Evolutionary conservation across 116 monocot species (phyloP).

Genomic region (Phalaenopsis hybrid): DNA sequence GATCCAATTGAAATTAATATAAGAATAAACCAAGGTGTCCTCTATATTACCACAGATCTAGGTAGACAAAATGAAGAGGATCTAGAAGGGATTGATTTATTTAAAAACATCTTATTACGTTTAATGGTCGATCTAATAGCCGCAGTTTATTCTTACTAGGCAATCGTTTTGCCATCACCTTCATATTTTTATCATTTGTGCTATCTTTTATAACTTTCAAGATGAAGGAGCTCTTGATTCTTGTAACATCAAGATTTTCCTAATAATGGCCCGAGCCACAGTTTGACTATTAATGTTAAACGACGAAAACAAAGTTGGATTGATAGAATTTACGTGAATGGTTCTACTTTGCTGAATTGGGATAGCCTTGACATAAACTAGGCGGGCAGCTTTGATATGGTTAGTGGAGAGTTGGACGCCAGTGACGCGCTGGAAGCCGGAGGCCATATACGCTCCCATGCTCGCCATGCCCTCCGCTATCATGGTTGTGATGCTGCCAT

Average conservation of each 20-base stretch:
- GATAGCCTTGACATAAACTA: conserved; percentile 26
- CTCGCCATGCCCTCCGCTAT: conserved; percentile 52
- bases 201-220: background rate
- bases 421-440: conserved; percentile 34
- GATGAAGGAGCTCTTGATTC: background rate
- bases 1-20: too few species aligned
- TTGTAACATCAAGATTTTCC: background rate
- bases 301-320: background rate
- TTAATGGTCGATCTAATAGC: background rate
- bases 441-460: conserved; percentile 48
- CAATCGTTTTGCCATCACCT: background rate
- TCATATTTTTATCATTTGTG: background rate
- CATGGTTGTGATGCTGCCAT: conserved; percentile 47
- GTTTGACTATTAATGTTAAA: background rate
- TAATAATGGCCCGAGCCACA: background rate
- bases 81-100: too few species aligned
- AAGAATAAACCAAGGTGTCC: too few species aligned
- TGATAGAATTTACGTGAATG: conserved; percentile 29
- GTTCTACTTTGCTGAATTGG: conserved; percentile 43
- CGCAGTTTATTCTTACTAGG: background rate
- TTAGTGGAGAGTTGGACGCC: conserved; percentile 54
- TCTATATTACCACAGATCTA: too few species aligned
- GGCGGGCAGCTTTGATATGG: conserved; percentile 30
- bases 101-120: too few species aligned
- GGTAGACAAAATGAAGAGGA: too few species aligned